Evolutionary conservation across 768 basidiomycete species (phyloP).

Genomic region (Lactarius evosmus): DNA sequence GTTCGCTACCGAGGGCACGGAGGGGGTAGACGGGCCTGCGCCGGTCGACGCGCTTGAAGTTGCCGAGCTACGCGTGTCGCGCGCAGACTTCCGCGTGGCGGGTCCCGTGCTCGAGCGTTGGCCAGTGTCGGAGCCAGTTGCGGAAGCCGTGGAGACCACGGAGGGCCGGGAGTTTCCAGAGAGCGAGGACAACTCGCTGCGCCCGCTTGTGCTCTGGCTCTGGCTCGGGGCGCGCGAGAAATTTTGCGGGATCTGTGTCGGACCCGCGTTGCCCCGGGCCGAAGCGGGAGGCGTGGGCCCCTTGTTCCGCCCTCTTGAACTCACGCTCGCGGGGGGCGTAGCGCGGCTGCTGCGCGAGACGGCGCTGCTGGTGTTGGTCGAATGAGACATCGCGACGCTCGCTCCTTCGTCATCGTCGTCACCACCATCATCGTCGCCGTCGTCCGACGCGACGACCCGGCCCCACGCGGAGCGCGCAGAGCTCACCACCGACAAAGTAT

Average conservation of each 20-base stretch:
- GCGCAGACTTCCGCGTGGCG: background rate
- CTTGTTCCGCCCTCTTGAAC: background rate
- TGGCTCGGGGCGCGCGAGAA: background rate
- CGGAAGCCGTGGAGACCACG: background rate
- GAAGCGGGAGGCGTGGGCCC: background rate
- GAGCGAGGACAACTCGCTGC: background rate
- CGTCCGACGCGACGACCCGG: background rate
- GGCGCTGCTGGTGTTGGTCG: background rate
- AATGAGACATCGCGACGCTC: background rate
- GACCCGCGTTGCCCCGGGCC: background rate
- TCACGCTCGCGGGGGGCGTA: background rate
- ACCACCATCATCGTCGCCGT: background rate
- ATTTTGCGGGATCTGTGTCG: background rate
- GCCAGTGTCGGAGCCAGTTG: background rate
- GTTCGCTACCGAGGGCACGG: background rate
- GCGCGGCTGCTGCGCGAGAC: background rate
- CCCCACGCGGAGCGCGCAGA: constrained; percentile 1
- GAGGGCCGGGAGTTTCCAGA: background rate
- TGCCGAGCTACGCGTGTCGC: background rate
- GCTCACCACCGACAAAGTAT: background rate
- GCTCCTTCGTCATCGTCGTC: background rate
- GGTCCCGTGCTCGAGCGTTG: background rate
- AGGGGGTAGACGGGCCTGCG: background rate
- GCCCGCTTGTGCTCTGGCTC: background rate
- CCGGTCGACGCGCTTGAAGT: background rate